phyloP scores from a whole-genome alignment of 2,329 filamentous ascomycete species.

The Didymella pinodella region DNA sequence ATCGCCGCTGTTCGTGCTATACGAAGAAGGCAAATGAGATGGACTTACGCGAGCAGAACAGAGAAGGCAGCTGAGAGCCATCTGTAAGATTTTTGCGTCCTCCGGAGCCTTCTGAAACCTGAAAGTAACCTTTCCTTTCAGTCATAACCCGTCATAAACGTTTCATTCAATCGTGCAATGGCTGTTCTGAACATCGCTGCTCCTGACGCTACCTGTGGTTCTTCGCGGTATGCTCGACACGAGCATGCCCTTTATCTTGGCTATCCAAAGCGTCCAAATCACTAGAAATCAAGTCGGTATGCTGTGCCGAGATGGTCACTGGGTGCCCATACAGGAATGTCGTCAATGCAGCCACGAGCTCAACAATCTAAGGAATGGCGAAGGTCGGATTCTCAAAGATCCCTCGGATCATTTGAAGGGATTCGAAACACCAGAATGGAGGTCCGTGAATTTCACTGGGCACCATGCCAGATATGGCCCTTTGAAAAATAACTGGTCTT shows the following conservation, averaged over 20 bases:
- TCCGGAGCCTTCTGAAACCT: background rate
- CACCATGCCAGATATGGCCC: background rate
- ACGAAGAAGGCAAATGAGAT: background rate
- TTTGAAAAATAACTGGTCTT: background rate
- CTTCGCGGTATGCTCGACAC: background rate
- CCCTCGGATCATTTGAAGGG: background rate
- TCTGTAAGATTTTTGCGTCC: background rate
- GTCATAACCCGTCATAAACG: background rate
- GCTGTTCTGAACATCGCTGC: background rate
- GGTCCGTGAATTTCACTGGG: background rate
- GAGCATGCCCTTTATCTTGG: background rate
- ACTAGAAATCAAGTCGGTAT: background rate
- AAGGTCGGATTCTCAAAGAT: constrained; percentile 3
- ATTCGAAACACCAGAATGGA: background rate
- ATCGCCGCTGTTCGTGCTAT: no score
- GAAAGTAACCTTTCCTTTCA: no score
- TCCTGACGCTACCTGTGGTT: background rate
- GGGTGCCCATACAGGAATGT: background rate
- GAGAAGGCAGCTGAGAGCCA: background rate
- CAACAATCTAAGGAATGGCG: constrained; percentile 15
- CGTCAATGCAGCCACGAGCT: background rate
- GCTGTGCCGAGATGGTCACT: background rate
- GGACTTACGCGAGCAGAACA: background rate
- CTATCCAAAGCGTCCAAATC: background rate
- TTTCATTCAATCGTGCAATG: background rate